Base-by-base conservation (phyloP, 2,329 filamentous ascomycete species). In the Aspergillus sojae region DNA sequence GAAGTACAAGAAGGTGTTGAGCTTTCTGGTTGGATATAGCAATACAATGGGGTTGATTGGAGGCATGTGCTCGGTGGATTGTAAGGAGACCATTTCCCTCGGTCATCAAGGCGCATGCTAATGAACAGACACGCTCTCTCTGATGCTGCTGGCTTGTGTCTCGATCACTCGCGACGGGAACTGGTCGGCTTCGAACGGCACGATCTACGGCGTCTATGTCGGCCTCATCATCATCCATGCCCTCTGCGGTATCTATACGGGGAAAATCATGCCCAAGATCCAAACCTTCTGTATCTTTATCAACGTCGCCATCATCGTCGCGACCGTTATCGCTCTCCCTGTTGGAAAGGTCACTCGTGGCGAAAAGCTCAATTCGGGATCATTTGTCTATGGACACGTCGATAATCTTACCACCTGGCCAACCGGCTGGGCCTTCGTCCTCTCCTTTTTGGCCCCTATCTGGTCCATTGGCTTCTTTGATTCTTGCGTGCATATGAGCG, bases 31-130 rank as follows among this genome's bases (percentile, higher is more conserved):
- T 21, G 86, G 86, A 32, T 88, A 88, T 67, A 86, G 84, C 71
- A 88, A 89, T 69, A 88, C 84, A 1, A 78, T 89, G 21, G 86
- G 86, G 7, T 73, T 88, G 10, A 80, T 89, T n/a, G 86, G 85
- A 36, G 86, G 86, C 6, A 78, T 88, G 16, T 89, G 86, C 73
- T 87, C 85, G 28, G 85, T 88, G 65, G 86, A 89, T 71, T 89
- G 78, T 80, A 64, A 66, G 75, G 11, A 12, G 5, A 7, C 7
- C 26, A 21, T 14, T 12, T n/a, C 32, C 1, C 26, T 46, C 16
- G 14, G 4, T 45, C 21, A 19, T 21, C 10, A 26, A 11, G 21
- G n/a, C 21, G 32, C 12, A 41, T 2, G 57, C 60, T 43, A 43
- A 50, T 58, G n/a, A 2, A 14, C 34, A 74, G 71, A 75, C 45